Conservation (phyloP, 495 filamentous ascomycete species). For the Tuber aestivum region DNA sequence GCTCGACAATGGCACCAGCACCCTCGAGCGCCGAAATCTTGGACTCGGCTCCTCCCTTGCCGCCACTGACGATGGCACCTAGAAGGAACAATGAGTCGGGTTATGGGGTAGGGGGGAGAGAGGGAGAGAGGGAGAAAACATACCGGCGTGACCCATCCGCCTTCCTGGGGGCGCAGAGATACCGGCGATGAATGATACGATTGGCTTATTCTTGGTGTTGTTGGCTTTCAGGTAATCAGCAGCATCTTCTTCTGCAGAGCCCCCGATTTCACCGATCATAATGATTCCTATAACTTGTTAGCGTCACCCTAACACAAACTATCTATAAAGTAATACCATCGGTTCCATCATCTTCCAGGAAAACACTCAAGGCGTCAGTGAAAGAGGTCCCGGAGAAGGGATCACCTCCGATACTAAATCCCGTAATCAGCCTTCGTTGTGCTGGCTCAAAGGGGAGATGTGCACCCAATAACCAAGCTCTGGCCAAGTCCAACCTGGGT, state of each 20-base stretch:
- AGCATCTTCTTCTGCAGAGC: constrained; percentile 93
- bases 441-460: not conserved
- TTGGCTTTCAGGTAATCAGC: constrained; percentile 88
- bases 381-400: constrained; percentile 99
- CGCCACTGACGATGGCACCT: constrained; percentile 89
- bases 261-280: constrained; percentile 99
- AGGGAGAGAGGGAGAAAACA: not conserved
- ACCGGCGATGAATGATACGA: constrained; percentile 96
- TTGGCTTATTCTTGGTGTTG: constrained; percentile 89
- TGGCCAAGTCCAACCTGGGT: constrained; percentile 94
- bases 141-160: constrained; percentile 94
- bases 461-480: constrained; percentile 75
- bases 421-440: not conserved
- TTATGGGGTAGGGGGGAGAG: not conserved
- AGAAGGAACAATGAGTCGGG: constrained; percentile 32
- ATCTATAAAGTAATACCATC: constrained; percentile 55
- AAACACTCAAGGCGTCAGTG: constrained; percentile 96
- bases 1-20: constrained; percentile 92
- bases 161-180: constrained; percentile 93
- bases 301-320: not conserved
- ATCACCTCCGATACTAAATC: constrained; percentile 78
- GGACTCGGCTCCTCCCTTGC: constrained; percentile 93
- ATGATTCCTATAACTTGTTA: constrained; percentile 56
- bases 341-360: constrained; percentile 91
- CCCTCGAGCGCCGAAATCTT: constrained; percentile 93